Base-by-base conservation (phyloP, 805 yeast species). In the Ascoidea asiatica region DNA sequence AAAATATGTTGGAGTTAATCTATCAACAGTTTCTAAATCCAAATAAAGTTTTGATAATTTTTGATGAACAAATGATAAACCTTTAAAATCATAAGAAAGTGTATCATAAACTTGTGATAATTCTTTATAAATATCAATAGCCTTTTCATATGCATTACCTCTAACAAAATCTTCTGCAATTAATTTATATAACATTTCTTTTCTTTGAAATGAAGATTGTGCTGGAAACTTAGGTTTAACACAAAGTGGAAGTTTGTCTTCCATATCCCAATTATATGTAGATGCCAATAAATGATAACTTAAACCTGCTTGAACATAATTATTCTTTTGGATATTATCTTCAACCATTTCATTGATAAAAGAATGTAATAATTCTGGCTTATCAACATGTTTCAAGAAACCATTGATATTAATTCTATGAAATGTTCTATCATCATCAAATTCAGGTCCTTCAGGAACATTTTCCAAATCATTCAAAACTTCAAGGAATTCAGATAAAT, bases 351-450 rank as follows among this genome's bases (percentile, higher is more conserved):
- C 81, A 61, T 79, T 75, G 50, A 87, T 75, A 57, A 84, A 81
- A n/a, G 83, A 73, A 58, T 82, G 81, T 61, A 86, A 80, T 46
- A 82, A 66, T 58, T 84, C 92, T 0, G 92, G 90, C 53, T 78
- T 77, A 56, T 80, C 77, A 38, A 85, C 87, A 51, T 82, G 77
- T 69, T 81, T 73, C 59, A 87, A 67, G 61, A 76, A 85, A 38
- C 87, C 79, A 49, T 84, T 75, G 54, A 86, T 79, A 53, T 80
- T 81, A 56, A 87, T 68, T 48, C 77, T 76, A 57, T 81, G 83
- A 72, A 83, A 81, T 4, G 88, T 79, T 55, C 95, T 69, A 60
- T 87, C 95, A 58, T 84, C 90, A 53, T 83, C 90, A 60, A 82
- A 88, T 55, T 86, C 95, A 38, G 79, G 79, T 18, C 88, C 88